Evolutionary conservation across 192 early-diverging fungal genomes (phyloP), one percentile per base, ranked within the genome.

Genomic region (Coemansia asiatica): DNA sequence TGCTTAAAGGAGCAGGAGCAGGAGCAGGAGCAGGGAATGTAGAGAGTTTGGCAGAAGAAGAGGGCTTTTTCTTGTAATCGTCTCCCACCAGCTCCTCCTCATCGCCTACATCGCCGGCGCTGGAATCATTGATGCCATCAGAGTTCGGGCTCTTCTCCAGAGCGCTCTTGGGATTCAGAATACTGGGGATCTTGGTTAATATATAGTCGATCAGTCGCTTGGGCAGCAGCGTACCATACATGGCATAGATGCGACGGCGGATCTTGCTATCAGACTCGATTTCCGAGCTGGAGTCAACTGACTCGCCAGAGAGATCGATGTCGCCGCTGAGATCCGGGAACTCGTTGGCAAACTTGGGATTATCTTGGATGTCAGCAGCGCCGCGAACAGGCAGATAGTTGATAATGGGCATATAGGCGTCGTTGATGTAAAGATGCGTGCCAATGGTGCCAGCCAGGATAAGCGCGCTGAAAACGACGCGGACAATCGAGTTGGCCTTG

Each of bases 331-430:
- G 53, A 16, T 80, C 66, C 9, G 77, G 77, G 68, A 70, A 74
- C 55, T 38, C 60, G 19, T 51, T 47, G 7, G 77, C 64, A 25
- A 74, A 53, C 51, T 64, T 64, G 19, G 77, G 77, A 49, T 80
- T 71, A 8, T 67, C 72, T 35, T 81, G 72, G 18, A 81, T 65
- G 49, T 81, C 78, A n/a, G 66, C 69, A 9, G 78, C 78, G 0
- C 63, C 66, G 51, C 72, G 72, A 6, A 85, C 64, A 3, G 87
- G 87, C 55, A 88, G 60, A 31, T 80, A 85, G 64, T 81, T 79
- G 68, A 86, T 79, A 65, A 90, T 72, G 0, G 89, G 83, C 59
- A 78, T 59, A 54, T 86, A 89, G 33, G 87, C 87, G 61, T 88
- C 74, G 48, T 84, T 77, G 51, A 89, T 80, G 60, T 88, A 86